Base-by-base conservation (phyloP, 768 basidiomycete species). In the Panus rudis region DNA sequence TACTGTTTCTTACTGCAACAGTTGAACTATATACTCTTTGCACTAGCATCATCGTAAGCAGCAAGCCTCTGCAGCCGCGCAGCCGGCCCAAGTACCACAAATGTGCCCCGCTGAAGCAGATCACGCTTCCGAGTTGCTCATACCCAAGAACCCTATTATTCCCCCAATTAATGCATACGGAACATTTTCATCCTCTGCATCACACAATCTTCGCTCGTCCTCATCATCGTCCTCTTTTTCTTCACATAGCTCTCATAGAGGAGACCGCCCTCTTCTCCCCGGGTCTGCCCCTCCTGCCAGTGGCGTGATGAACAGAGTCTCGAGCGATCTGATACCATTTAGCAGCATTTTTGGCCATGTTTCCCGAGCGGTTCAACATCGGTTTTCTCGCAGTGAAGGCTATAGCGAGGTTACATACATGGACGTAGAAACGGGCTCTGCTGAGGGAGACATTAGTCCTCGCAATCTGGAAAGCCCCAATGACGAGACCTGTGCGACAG, bases 81-180 rank as follows among this genome's bases (percentile, higher is more conserved):
- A 16, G 33, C 31, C 31, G n/a, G 8, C 13, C 39, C n/a, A 30
- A 20, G 4, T 19, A 21, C 20, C 20, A 19, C 11, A 11, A 21
- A 12, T 23, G 35, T 23, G 4, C 4, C 8, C 35, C 35, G 4
- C 20, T n/a, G 19, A 37, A n/a, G 19, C 19, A 19, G 16, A 11
- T 11, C 12, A 12, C 16, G 12, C 34, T 19, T 19, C 10, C 34
- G 34, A 16, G 3, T 17, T 12, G 11, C 11, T 11, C 33, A 26
- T 19, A 13, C 25, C 21, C 21, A 13, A 8, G 14, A 10, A 72
- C 50, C 69, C 70, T 1, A 48, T 67, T 14, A 66, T 73, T 24
- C 69, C 71, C 0, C 58, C 71, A 4, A 71, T 72, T 54, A 75
- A 72, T 49, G 63, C 65, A 2, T 78, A 78, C 46, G 75, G 77